Evolutionary conservation across 495 filamentous ascomycete species (phyloP), one percentile per base, ranked within the genome.

Genomic region (Aspergillus heteromorphus): DNA sequence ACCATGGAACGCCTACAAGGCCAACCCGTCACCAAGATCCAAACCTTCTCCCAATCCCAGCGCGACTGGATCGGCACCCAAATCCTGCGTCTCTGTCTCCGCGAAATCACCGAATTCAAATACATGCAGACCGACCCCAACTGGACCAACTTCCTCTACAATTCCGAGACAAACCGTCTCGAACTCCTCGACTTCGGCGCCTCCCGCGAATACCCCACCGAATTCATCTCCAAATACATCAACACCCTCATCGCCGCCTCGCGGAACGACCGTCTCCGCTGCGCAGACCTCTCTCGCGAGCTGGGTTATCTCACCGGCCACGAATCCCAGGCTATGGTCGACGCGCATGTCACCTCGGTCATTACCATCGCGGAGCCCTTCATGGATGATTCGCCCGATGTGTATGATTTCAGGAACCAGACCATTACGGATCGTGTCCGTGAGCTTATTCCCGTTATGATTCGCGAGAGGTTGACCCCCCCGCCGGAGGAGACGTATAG

Each of bases 61-160:
- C 83, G 83, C 48, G 91, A 98, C 76, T 96, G 91, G 85, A 78
- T 81, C 52, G 93, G 93, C 45, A 93, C 88, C 2, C 89, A 97
- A 63, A 88, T 98, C 59, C 78, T 98, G 48, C 88, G 91, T 10
- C 82, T 98, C 16, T 97, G 93, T 64, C 81, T 98, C 31, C 87
- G 92, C 45, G 93, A 98, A 68, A 91, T 97, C 62, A 82, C 80
- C 51, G 89, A 96, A 61, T 98, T 96, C 77, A 81, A 76, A 40
- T 98, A 93, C 77, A 98, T 98, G 93, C 93, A 98, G 72, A 97
- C 93, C 21, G 93, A 98, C 71, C 93, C 93, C 17, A 98, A 98
- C 76, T 98, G 95, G 93, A 97, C 95, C n/a, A 98, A 98, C 66
- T 98, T 98, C 75, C 75, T 97, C 23, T 97, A 88, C 76, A 96